phyloP scores from a whole-genome alignment of 371 early-diverging fungal species.

The Dichotomocladium elegans region DNA sequence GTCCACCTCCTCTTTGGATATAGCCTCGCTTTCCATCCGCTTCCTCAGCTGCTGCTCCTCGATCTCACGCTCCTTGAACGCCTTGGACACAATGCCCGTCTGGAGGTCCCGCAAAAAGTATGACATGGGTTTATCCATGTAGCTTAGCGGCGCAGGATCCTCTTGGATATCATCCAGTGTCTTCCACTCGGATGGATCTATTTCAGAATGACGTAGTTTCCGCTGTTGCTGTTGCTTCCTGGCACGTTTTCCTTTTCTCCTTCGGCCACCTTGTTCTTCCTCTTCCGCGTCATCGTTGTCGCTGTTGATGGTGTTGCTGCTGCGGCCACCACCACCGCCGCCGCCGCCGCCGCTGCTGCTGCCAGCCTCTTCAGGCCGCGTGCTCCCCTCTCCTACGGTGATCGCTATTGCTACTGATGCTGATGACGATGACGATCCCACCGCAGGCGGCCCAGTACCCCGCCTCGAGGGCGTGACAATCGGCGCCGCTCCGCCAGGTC shows the following conservation, averaged over 20 bases:
- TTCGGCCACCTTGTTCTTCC: background rate
- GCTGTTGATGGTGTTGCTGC: background rate
- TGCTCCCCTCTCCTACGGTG: no score
- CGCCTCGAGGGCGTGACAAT: no score
- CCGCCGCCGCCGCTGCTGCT: no score
- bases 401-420: no score
- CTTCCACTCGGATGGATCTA: conserved; percentile 11
- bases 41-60: conserved; percentile 15
- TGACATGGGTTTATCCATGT: conserved; percentile 44
- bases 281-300: background rate
- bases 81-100: conserved; percentile 42
- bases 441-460: no score
- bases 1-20: background rate
- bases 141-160: conserved; percentile 29
- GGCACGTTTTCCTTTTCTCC: background rate
- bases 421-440: no score
- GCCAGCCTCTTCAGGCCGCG: no score
- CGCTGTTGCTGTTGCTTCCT: background rate
- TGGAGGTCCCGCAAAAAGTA: conserved; percentile 45
- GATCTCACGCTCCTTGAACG: conserved; percentile 43
- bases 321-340: background rate
- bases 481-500: no score
- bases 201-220: background rate
- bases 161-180: conserved; percentile 39
- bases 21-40: conserved; percentile 10